Percentiles rank a stretch among this genome's conserved stretches.
Conservation (phyloP, 306 rosid genomes). For the Vigna hirtella region DNA sequence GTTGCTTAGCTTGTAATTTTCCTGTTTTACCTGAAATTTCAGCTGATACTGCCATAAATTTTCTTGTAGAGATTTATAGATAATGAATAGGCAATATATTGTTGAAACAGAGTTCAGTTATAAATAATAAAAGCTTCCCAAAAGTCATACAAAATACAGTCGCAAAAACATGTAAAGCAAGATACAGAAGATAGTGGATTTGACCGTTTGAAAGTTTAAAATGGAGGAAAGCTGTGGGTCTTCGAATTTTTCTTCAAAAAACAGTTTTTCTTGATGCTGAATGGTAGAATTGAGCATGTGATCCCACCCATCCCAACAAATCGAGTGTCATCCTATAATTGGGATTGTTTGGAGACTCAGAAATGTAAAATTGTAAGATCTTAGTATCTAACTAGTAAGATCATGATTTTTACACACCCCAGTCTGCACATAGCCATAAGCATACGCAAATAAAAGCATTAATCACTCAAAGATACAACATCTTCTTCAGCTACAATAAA, state of each 20-base stretch:
- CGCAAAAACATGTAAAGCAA: too few species aligned
- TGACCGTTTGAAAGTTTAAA: background rate
- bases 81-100: too few species aligned
- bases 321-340: background rate
- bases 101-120: too few species aligned
- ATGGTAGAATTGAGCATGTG: background rate
- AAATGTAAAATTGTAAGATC: background rate
- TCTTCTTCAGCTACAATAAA: background rate
- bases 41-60: too few species aligned
- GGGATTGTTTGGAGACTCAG: background rate
- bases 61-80: too few species aligned
- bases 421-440: background rate
- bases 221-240: background rate
- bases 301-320: background rate
- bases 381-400: background rate
- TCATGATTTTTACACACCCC: background rate
- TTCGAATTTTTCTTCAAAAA: background rate
- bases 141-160: too few species aligned
- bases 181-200: too few species aligned
- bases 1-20: too few species aligned
- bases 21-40: too few species aligned
- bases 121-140: too few species aligned
- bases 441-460: background rate
- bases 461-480: background rate
- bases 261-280: background rate